A percentile compares a stretch with the other conserved stretches of the same genome.
phyloP scores from a whole-genome alignment of 2,329 filamentous ascomycete genomes.

The Pseudogymnoascus sp. region DNA sequence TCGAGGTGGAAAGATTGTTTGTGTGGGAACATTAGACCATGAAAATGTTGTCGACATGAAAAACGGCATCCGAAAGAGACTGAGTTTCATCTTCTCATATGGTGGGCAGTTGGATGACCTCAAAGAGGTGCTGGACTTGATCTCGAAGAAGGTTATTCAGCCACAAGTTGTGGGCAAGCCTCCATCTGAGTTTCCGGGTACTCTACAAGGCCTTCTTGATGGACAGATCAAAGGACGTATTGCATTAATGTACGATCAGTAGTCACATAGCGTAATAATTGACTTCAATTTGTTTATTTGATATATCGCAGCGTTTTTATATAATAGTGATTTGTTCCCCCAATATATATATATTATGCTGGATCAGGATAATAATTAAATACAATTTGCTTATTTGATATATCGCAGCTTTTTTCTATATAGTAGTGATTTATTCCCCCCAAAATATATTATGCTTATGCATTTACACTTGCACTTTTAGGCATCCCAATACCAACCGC shows the following conservation, averaged over 20 bases:
- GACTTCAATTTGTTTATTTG: neutral
- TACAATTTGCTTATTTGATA: neutral
- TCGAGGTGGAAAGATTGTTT: slow-evolving; percentile 30
- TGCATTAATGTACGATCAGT: neutral
- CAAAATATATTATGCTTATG: neutral
- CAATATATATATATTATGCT: neutral
- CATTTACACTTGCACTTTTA: slow-evolving; percentile 1
- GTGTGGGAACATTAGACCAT: slow-evolving; percentile 32
- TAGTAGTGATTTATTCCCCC: neutral
- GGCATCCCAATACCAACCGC: slow-evolving; percentile 23
- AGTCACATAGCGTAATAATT: neutral
- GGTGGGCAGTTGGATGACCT: slow-evolving; percentile 34
- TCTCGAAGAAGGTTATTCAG: slow-evolving; percentile 27
- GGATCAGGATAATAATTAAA: neutral
- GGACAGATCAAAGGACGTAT: slow-evolving; percentile 26
- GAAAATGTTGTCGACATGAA: slow-evolving; percentile 37
- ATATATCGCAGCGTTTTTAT: neutral
- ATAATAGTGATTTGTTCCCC: neutral
- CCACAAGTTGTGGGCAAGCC: slow-evolving; percentile 29
- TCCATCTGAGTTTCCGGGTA: slow-evolving; percentile 28
- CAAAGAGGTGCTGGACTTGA: slow-evolving; percentile 29
- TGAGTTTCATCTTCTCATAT: slow-evolving; percentile 36
- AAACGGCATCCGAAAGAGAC: slow-evolving; percentile 33
- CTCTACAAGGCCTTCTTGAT: slow-evolving; percentile 28
- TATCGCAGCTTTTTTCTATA: neutral